Evolutionary conservation across 2,329 filamentous ascomycete genomes (phyloP), one percentile per base, ranked within the genome.

Genomic region (Curvularia eragrostidis): DNA sequence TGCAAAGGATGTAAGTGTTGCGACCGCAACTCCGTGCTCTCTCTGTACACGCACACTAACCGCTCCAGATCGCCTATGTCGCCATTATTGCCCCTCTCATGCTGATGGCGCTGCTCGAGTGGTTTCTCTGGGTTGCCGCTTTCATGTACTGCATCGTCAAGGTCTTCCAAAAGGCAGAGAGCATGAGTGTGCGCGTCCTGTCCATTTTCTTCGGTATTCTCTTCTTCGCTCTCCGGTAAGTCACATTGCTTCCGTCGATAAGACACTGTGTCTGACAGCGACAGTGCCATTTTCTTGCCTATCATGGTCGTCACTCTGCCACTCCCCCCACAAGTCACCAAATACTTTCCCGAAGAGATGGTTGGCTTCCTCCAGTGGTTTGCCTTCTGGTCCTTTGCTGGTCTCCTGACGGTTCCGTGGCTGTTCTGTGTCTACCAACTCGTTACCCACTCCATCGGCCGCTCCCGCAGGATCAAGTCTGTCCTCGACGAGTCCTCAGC

Each of bases 271-370:
- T 39, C 70, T 76, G 62, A 75, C 53, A 41, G 10, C 28, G 52
- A 41, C 66, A 95, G 92, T 69, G 83, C 84, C 53, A 90, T 96
- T 36, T 98, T 97, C 77, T 82, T 98, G 26, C 94, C 94, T 0
- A 90, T 97, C 64, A 97, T 98, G 93, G 78, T 97, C 21, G 92
- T 97, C 47, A 98, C 93, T 0, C 82, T 98, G 4, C 94, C 94
- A 0, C 82, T 98, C 2, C 94, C 94, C 0, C 78, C 82, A 19
- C 84, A 87, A 57, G 82, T 97, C 44, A 88, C 88, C 7, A 82
- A 85, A 58, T 84, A 90, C 66, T 96, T 94, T 79, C 93, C 94
- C 0, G 54, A 75, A 2, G 52, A 76, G 1, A 85, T 95, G 82
- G 89, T 95, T 39, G 77, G 75, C 1, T 83, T 90, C 46, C 83